Base-by-base conservation (phyloP, 768 basidiomycete genomes). In the Leccinum sublutescens region DNA sequence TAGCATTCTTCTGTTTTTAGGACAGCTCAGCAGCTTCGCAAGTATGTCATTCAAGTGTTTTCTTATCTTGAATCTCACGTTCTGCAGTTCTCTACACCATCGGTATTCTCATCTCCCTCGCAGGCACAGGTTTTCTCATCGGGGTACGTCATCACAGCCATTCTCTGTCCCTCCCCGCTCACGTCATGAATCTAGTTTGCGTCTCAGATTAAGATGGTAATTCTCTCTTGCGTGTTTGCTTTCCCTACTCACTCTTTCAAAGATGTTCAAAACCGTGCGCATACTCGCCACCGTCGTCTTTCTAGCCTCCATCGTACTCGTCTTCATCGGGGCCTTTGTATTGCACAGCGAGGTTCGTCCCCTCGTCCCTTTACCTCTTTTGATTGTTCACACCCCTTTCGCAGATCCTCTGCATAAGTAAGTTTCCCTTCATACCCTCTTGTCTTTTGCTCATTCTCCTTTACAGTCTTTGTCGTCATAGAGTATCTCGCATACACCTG, bases 221-320 rank as follows among this genome's bases (percentile, higher is more conserved):
- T 68, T 52, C 49, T 36, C 27, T 36, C 23, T 55, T 47, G 19
- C 52, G 33, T 10, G 3, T 36, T 27, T 11, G 12, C 6, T 1
- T 43, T 31, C n/a, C 31, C 23, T 21, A 6, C 58, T 61, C 5
- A 63, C 56, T 33, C 53, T 15, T 5, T 2, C 7, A 6, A 64
- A 94, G 93, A 95, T 95, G 94, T 96, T 96, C 82, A 95, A 95
- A 74, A 91, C 93, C 52, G 84, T 96, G 21, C 92, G 95, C 54
- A 75, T 96, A 6, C 75, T 91, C 19, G 94, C 95, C 2, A 85
- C 92, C 2, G 71, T 94, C 59, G 69, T 95, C 36, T 85, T 96
- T 71, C 71, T 98, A 12, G 89, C 74, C 1, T 86, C 88, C 15
- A 91, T 97, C 61, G 88, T 74, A 9, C 82, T 96, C 62, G 87